phyloP scores from a whole-genome alignment of 352 stramenopile species.

The Globisporangium spiculum region DNA sequence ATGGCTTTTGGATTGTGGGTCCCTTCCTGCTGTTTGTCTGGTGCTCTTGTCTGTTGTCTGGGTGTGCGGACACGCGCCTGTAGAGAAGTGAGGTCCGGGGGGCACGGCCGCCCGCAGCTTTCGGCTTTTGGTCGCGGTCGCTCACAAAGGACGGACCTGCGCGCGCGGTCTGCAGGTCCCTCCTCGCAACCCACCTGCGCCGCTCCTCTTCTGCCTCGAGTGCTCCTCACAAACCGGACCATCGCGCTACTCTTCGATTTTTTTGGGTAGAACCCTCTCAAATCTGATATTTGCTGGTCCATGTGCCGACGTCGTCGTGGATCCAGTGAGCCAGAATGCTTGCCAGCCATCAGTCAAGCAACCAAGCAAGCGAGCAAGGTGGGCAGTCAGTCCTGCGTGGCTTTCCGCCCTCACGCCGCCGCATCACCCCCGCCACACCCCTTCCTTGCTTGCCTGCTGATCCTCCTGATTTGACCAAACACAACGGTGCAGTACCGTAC shows the following conservation, averaged over 20 bases:
- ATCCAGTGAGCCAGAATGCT: neutral
- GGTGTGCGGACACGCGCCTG: slow-evolving; percentile 17
- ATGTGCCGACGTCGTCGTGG: neutral
- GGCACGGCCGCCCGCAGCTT: neutral
- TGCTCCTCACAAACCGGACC: neutral
- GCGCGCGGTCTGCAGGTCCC: neutral
- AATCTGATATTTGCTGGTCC: slow-evolving; percentile 8
- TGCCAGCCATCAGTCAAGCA: neutral
- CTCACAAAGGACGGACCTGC: neutral
- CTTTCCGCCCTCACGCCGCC: neutral
- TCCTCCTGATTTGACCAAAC: neutral
- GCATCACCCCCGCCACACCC: neutral
- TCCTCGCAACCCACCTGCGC: slow-evolving; percentile 10
- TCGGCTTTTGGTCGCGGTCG: neutral
- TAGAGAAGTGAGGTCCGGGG: slow-evolving; percentile 14
- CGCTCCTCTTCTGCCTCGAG: neutral
- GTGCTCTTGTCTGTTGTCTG: neutral
- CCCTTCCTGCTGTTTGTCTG: neutral
- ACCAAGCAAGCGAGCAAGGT: neutral
- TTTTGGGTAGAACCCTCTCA: neutral
- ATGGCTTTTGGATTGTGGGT: slow-evolving; percentile 4
- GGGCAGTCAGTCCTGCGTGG: neutral
- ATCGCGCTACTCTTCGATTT: slow-evolving; percentile 12
- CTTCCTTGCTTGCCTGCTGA: neutral
- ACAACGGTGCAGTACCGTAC: neutral